phyloP scores from a whole-genome alignment of 164 flowering plant genomes.

The Paratinospora sagittata region DNA sequence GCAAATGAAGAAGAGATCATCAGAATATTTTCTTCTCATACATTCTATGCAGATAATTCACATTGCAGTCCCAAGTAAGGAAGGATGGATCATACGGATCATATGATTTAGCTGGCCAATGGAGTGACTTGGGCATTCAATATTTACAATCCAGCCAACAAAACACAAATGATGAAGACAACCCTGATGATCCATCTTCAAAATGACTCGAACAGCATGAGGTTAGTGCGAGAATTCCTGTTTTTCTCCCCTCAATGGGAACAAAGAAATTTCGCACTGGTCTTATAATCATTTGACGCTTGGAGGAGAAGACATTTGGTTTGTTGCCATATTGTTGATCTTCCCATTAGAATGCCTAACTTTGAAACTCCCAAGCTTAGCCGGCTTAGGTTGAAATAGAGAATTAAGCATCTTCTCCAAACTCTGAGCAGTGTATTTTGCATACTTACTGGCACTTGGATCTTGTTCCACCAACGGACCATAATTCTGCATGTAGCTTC shows the following conservation, averaged over 20 bases:
- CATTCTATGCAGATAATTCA: neutral
- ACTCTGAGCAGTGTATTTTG: conserved; percentile 57
- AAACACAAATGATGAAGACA: neutral
- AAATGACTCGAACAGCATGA: neutral
- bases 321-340: conserved; percentile 31
- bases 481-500: conserved; percentile 88
- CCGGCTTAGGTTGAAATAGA: conserved; percentile 58
- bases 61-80: neutral
- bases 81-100: neutral
- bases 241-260: neutral
- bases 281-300: conserved; percentile 28
- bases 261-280: conserved; percentile 1
- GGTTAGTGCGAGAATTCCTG: neutral
- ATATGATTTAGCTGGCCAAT: neutral
- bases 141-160: conserved; percentile 13
- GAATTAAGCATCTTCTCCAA: conserved; percentile 63
- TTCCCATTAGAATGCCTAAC: conserved; percentile 47
- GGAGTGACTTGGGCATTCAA: neutral
- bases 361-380: conserved; percentile 48
- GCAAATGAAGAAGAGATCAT: neutral
- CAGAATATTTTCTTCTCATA: neutral
- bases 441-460: conserved; percentile 52
- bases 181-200: neutral
- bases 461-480: conserved; percentile 80
- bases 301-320: conserved; percentile 42